Percentiles rank a stretch among this genome's conserved stretches.
Conservation (phyloP, 2,329 filamentous ascomycete species). For the Paecilomyces sp. region DNA sequence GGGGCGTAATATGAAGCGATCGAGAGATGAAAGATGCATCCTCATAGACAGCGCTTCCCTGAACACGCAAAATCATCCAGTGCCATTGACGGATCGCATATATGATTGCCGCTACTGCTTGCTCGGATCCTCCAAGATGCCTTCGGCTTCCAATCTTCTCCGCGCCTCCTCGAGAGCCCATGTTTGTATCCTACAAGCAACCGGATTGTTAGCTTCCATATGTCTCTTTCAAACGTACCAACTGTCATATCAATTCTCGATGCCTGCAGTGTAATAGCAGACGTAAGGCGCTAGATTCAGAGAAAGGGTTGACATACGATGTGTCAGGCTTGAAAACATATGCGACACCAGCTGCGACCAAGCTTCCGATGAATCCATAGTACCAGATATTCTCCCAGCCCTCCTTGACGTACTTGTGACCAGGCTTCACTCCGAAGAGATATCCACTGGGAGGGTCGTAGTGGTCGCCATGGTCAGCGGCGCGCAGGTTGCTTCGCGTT, state of each 20-base stretch:
- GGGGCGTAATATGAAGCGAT: not conserved
- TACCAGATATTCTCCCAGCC: constrained; percentile 88
- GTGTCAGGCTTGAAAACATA: constrained; percentile 98
- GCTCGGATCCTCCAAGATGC: constrained; percentile 75
- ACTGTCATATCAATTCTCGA: not conserved
- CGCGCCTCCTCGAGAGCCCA: constrained; percentile 98
- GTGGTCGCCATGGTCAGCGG: constrained; percentile 59
- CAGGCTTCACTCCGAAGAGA: constrained; percentile 90
- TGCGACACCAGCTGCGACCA: constrained; percentile 66
- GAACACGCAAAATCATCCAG: no score
- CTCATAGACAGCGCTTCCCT: no score
- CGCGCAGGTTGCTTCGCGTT: constrained; percentile 30
- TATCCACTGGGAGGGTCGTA: constrained; percentile 88
- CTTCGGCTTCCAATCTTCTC: constrained; percentile 90
- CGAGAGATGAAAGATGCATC: no score
- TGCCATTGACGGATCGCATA: no score
- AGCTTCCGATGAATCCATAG: constrained; percentile 74
- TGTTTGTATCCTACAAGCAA: constrained; percentile 78
- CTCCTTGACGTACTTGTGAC: constrained; percentile 91
- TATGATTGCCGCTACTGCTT: constrained; percentile 48
- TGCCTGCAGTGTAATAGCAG: not conserved
- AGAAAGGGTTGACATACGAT: constrained; percentile 61
- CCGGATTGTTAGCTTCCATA: constrained; percentile 12
- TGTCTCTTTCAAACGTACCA: not conserved
- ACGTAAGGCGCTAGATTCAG: not conserved